These are phyloP conservation scores for Aspergillus ostianus DNA, from an alignment of 495 filamentous ascomycete species.

Conservation along the genomic window DNA sequence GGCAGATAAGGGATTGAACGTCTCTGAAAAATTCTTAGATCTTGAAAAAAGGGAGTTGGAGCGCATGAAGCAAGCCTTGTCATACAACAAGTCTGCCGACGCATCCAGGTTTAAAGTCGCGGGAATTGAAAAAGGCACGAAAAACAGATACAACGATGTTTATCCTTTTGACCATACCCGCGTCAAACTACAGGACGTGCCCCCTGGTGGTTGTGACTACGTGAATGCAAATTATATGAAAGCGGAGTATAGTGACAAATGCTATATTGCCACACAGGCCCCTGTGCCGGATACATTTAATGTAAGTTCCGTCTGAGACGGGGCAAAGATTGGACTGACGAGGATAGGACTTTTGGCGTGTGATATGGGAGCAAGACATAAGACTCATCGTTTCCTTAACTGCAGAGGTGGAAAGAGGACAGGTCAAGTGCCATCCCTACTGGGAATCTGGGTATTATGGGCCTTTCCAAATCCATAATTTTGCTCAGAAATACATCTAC, in stretches of 20 bases:
- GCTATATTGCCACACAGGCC: constrained; percentile 94
- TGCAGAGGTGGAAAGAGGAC: constrained; percentile 91
- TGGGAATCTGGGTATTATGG: constrained; percentile 85
- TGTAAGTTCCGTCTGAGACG: constrained; percentile 50
- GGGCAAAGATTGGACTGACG: not conserved
- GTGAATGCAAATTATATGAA: constrained; percentile 90
- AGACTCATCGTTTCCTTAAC: constrained; percentile 94
- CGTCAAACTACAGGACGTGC: constrained; percentile 71
- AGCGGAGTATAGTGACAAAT: constrained; percentile 73
- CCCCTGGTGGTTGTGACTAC: constrained; percentile 82
- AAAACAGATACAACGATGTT: constrained; percentile 97
- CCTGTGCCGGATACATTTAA: constrained; percentile 90
- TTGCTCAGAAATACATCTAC: constrained; percentile 78
- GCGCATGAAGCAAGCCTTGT: constrained; percentile 88
- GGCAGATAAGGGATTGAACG: constrained; percentile 70
- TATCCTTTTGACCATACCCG: constrained; percentile 94
- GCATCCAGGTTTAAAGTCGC: constrained; percentile 58
- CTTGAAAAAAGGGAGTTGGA: constrained; percentile 84
- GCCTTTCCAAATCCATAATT: constrained; percentile 66
- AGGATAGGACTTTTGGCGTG: constrained; percentile 90
- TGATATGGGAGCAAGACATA: constrained; percentile 95
- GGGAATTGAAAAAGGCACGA: constrained; percentile 89
- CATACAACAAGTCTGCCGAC: constrained; percentile 55
- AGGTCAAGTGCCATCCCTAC: constrained; percentile 91
- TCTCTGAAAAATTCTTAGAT: constrained; percentile 77